Percentiles rank a stretch among this genome's conserved stretches.
phyloP scores from a whole-genome alignment of 2,329 filamentous ascomycete species.

The Cladosporium oxysporum region DNA sequence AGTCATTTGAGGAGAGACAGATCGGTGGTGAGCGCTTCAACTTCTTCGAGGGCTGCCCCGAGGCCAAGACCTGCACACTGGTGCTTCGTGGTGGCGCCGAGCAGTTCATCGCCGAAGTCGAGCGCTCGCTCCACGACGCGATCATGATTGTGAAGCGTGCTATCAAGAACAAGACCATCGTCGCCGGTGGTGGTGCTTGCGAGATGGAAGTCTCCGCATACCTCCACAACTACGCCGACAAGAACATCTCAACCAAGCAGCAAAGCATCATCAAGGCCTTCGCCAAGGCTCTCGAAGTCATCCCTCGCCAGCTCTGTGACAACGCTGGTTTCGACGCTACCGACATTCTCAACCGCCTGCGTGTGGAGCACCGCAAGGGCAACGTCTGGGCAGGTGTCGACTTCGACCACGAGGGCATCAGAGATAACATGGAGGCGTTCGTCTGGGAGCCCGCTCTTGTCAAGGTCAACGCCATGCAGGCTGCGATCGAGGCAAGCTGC shows the following conservation, averaged over 20 bases:
- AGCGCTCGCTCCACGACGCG: constrained; percentile 95
- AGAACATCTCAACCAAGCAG: constrained; percentile 90
- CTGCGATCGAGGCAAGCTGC: constrained; percentile 91
- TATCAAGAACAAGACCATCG: constrained; percentile 90
- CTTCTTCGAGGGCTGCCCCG: constrained; percentile 94
- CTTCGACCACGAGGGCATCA: constrained; percentile 86
- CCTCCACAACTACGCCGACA: constrained; percentile 88
- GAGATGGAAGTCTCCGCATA: constrained; percentile 98
- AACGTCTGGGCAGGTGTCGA: constrained; percentile 95
- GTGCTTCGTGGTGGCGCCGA: constrained; percentile 94
- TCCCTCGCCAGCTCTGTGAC: constrained; percentile 95
- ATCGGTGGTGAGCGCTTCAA: constrained; percentile 98
- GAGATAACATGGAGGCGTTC: constrained; percentile 92
- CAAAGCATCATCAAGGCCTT: constrained; percentile 98
- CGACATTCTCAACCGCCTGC: constrained; percentile 93
- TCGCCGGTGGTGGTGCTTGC: constrained; percentile 88
- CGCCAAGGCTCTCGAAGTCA: constrained; percentile 94
- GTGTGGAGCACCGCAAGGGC: constrained; percentile 93
- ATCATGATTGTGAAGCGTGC: constrained; percentile 99
- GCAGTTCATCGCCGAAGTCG: constrained; percentile 98
- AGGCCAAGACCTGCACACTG: constrained; percentile 94
- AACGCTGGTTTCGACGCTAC: constrained; percentile 98
- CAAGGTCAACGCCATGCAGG: constrained; percentile 96
- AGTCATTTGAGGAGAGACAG: constrained; percentile 89
- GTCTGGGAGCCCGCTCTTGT: constrained; percentile 97